Evolutionary conservation across 2,329 filamentous ascomycete species (phyloP).

Genomic region (Fusarium marasasianum): DNA sequence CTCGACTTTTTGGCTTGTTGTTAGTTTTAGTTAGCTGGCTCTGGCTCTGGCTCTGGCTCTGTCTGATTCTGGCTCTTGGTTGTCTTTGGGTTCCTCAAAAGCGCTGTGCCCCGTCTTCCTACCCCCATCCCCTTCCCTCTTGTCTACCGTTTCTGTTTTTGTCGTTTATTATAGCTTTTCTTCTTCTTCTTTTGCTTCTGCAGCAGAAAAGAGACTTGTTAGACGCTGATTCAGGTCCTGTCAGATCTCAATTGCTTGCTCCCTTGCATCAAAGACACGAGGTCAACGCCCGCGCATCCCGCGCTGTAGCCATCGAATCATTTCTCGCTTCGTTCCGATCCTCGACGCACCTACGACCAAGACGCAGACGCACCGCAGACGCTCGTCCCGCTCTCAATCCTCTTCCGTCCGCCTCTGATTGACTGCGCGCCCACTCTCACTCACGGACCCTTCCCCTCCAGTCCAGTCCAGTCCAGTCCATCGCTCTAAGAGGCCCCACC

Average conservation of each 20-base stretch:
- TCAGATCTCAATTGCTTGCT: slow-evolving; percentile 26
- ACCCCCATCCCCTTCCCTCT: slow-evolving; percentile 37
- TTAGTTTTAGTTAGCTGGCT: slow-evolving; percentile 10
- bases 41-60: background rate
- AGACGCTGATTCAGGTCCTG: slow-evolving; percentile 6
- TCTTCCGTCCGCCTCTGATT: slow-evolving; percentile 15
- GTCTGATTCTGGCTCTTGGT: background rate
- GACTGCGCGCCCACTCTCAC: slow-evolving; percentile 7
- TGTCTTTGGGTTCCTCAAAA: slow-evolving; percentile 38
- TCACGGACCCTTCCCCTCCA: slow-evolving; percentile 38
- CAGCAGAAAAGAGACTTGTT: slow-evolving; percentile 11
- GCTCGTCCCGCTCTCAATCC: slow-evolving; percentile 36
- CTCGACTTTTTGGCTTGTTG: slow-evolving; percentile 20
- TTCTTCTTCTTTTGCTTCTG: slow-evolving; percentile 13
- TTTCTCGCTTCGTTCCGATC: slow-evolving; percentile 36
- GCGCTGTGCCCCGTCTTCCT: slow-evolving; percentile 35
- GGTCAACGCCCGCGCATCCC: slow-evolving; percentile 26
- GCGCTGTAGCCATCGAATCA: slow-evolving; percentile 33
- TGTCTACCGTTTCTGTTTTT: slow-evolving; percentile 21
- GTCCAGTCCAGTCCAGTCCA: slow-evolving; percentile 21
- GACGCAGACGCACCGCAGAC: slow-evolving; percentile 29
- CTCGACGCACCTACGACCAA: slow-evolving; percentile 27
- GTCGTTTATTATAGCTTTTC: slow-evolving; percentile 11
- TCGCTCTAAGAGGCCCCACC: slow-evolving; percentile 33
- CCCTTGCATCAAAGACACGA: slow-evolving; percentile 35